Evolutionary conservation across 2,329 filamentous ascomycete species (phyloP).

Genomic region (Phyllachora maydis): DNA sequence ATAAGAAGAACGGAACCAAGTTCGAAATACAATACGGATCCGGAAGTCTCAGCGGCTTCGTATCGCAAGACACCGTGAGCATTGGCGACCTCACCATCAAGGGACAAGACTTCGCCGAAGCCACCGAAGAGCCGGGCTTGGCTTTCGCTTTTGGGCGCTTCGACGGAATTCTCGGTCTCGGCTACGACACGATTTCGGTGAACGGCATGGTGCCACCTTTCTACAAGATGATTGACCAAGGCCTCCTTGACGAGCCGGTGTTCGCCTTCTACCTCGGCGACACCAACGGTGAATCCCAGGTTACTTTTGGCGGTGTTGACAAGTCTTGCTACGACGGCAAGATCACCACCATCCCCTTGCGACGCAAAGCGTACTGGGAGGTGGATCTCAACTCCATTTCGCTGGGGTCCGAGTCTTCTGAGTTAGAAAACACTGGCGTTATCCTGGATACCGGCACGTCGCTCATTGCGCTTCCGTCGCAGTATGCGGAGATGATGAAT

Average conservation of each 20-base stretch:
- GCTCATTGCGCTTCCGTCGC: constrained; percentile 80
- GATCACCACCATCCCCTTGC: constrained; percentile 80
- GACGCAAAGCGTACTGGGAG: constrained; percentile 99
- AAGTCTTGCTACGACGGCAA: constrained; percentile 45
- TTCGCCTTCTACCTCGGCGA: constrained; percentile 93
- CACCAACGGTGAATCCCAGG: constrained; percentile 56
- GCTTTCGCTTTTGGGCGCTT: constrained; percentile 97
- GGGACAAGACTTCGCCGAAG: constrained; percentile 88
- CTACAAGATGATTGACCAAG: constrained; percentile 87
- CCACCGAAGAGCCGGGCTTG: constrained; percentile 83
- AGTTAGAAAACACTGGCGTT: constrained; percentile 85
- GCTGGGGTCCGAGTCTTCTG: constrained; percentile 67
- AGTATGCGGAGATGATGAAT: constrained; percentile 90
- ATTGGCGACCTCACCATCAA: constrained; percentile 84
- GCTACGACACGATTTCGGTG: constrained; percentile 91
- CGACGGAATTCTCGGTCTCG: constrained; percentile 88
- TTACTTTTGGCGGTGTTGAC: constrained; percentile 36
- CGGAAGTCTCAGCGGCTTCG: constrained; percentile 78
- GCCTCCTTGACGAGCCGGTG: constrained; percentile 72
- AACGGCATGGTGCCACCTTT: constrained; percentile 90
- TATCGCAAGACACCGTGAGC: constrained; percentile 68
- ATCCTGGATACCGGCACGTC: constrained; percentile 98
- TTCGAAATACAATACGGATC: constrained; percentile 96
- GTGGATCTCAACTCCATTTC: constrained; percentile 86
- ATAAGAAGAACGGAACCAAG: constrained; percentile 79